Base-by-base conservation (phyloP, 768 basidiomycete species). In the Termitomyces sp. region DNA sequence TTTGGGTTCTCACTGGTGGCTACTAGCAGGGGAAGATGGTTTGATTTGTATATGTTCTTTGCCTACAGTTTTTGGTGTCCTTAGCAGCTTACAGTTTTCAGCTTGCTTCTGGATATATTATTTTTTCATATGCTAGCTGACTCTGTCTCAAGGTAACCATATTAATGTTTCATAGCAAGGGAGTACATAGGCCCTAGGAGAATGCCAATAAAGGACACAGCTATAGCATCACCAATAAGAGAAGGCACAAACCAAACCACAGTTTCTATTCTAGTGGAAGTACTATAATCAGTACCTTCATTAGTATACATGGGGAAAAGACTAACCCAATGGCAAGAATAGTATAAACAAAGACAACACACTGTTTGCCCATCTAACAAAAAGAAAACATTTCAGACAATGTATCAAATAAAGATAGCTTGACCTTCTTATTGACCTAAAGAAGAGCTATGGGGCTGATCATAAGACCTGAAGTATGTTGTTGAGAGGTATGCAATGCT, bases 101-200 rank as follows among this genome's bases (percentile, higher is more conserved):
- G n/a, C n/a, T n/a, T n/a, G n/a, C n/a, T n/a, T n/a, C n/a, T n/a
- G n/a, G n/a, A n/a, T n/a, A n/a, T n/a, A n/a, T n/a, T n/a, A n/a
- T n/a, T n/a, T n/a, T n/a, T n/a, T n/a, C n/a, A n/a, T n/a, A n/a
- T n/a, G n/a, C n/a, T n/a, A n/a, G n/a, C n/a, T n/a, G n/a, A n/a
- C n/a, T n/a, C n/a, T n/a, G n/a, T n/a, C n/a, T n/a, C n/a, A n/a
- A n/a, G n/a, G n/a, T n/a, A n/a, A n/a, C n/a, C n/a, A n/a, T n/a
- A n/a, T n/a, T n/a, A n/a, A 42, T 87, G 81, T 63, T 87, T 89
- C 82, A 93, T 84, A 11, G 82, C 76, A 44, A 88, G 79, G 1
- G 86, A 87, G 62, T 86, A 90, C 72, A 90, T 81, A 2, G 87
- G 88, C 1, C 87, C 89, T 14, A 91, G 73, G 21, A 89, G 68